These are phyloP conservation scores for Tetrahymena elliotti DNA, from an alignment of 73 alveolate species.

Conservation along the genomic window DNA sequence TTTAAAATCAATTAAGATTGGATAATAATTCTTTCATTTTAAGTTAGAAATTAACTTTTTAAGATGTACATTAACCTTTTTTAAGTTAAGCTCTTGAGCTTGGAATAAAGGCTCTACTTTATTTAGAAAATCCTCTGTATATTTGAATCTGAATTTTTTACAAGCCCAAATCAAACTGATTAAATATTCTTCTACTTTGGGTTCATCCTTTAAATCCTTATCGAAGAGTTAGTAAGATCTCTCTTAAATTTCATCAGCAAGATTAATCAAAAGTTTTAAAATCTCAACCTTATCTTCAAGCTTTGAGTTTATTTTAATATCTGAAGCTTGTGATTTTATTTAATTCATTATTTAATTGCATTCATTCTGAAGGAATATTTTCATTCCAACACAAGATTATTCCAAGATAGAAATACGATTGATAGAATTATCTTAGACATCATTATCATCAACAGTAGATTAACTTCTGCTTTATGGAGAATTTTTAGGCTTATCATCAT, in stretches of 20 bases:
- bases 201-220: not conserved
- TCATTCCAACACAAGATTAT: not conserved
- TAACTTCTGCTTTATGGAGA: not conserved
- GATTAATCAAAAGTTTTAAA: not conserved
- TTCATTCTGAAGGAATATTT: not conserved
- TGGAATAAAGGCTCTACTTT: not conserved
- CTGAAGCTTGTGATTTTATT: not conserved
- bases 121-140: not conserved
- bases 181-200: not conserved
- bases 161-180: not conserved
- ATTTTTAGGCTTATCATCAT: not conserved
- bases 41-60: not conserved
- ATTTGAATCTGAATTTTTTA: not conserved
- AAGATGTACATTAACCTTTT: not conserved
- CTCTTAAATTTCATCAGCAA: not conserved
- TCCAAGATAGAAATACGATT: not conserved
- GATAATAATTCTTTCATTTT: not conserved
- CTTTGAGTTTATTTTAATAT: not conserved
- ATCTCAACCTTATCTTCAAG: not conserved
- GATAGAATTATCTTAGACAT: not conserved
- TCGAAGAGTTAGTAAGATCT: not conserved
- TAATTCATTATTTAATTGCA: not conserved
- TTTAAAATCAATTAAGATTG: no score
- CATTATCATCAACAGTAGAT: not conserved
- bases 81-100: not conserved